Evolutionary conservation across 257 asterid genomes (phyloP), one percentile per base, ranked within the genome.

Genomic region (Avicennia marina): DNA sequence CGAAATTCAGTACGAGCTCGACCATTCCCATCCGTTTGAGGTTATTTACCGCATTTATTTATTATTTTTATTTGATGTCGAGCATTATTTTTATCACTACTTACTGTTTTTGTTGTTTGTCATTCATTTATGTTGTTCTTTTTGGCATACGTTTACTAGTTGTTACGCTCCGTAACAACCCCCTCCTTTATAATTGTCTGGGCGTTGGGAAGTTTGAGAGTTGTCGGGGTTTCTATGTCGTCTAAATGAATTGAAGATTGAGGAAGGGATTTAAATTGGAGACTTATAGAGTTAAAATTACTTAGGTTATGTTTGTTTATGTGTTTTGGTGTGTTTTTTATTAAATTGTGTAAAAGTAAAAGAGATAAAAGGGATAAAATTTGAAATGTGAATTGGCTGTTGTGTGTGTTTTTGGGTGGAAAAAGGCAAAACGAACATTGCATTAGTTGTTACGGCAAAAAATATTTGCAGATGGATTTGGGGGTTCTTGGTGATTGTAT

Each of bases 1-100:
- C 44, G 96, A 93, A 67, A 76, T 89, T 52, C 87, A 80, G 50
- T 89, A 81, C 69, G 94, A 89, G 68, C 64, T 77, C 64, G 95
- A 86, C 10, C 72, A 26, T 20, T 75, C 85, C 13, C 93, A 87
- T 66, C 75, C 79, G 0, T 20, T 72, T 48, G 41, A 77, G 97
- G 98, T 86, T n/a, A 75, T 43, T 17, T 44, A 5, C 17, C 26
- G 26, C 39, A 3, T 53, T 49, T 19, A 7, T 43, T 34, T 52
- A 39, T 26, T 33, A 47, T 17, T 32, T n/a, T 29, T 19, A n/a
- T 38, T 15, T 11, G 10, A n/a, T n/a, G n/a, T n/a, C n/a, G n/a
- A n/a, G n/a, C n/a, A n/a, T n/a, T n/a, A n/a, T n/a, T n/a, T n/a
- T n/a, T 13, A 17, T 45, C 15, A 2, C 26, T n/a, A 3, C 20